Evolutionary conservation across 1,284 basidiomycete species (phyloP).

Genomic region (Cryptococcus sp.): DNA sequence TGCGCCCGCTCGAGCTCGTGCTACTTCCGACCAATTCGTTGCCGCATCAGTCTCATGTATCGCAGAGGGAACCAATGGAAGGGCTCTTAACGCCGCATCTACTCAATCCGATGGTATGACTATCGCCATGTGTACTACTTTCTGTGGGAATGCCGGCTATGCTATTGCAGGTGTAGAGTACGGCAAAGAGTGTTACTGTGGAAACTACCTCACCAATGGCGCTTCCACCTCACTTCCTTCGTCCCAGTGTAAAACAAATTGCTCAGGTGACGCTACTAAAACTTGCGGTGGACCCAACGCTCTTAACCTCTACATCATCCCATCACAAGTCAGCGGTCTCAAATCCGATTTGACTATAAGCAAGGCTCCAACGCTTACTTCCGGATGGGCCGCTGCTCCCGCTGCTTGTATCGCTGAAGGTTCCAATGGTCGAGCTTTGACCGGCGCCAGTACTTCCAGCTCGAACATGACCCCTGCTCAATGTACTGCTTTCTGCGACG

Average conservation of each 20-base stretch:
- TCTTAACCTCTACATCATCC: constrained; percentile 6
- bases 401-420: constrained; percentile 19
- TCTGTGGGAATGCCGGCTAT: constrained; percentile 19
- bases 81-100: constrained; percentile 23
- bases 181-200: constrained; percentile 25
- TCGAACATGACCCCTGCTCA: constrained; percentile 20
- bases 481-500: constrained; percentile 27
- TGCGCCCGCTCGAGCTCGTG: no score
- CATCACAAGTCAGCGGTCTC: not conserved
- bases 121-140: constrained; percentile 12
- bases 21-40: no score
- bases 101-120: constrained; percentile 22
- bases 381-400: constrained; percentile 12
- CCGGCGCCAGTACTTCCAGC: constrained; percentile 10
- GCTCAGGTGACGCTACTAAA: constrained; percentile 7
- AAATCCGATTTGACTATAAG: no score
- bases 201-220: constrained; percentile 1
- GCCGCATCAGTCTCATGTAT: constrained; percentile 18
- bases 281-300: constrained; percentile 6
- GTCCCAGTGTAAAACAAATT: constrained; percentile 15
- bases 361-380: constrained; percentile 4
- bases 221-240: not conserved
- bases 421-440: constrained; percentile 19
- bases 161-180: constrained; percentile 22
- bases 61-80: constrained; percentile 25